Base-by-base conservation (phyloP, 2,329 filamentous ascomycete genomes). In the Didymellaceae sp. region DNA sequence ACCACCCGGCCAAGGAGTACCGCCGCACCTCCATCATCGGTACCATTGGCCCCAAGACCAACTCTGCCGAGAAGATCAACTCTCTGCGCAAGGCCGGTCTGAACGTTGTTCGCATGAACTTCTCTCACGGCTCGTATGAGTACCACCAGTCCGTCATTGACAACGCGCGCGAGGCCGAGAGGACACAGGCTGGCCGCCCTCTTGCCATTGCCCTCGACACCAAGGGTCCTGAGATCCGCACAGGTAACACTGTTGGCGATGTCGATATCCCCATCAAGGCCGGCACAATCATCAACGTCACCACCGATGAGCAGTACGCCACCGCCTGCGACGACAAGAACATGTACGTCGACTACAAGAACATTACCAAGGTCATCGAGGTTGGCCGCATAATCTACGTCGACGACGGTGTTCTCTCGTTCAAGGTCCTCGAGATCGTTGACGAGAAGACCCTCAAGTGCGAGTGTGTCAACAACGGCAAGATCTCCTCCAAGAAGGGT, bases 61-160 rank as follows among this genome's bases (percentile, higher is more conserved):
- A 99, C 84, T 96, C 91, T 28, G 88, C 92, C 51, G 90, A 97
- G 81, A 92, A 91, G 78, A 96, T 99, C 81, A 97, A 97, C 80
- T 84, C 87, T 75, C 89, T 99, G 69, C 90, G 93, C 76, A 84
- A 83, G 72, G 88, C 88, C 62, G 94, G 94, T 78, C 87, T 97
- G 70, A 97, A 97, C 79, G 91, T 99, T 65, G 94, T 97, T 66
- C 93, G 94, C 80, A 99, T 99, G 94, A 99, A 99, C 88, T 97
- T 97, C 77, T 96, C 89, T 61, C 90, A 96, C 78, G 90, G 90
- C 70, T 88, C 87, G 63, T 94, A 97, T 78, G 92, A 88, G 80
- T 99, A 97, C 82, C 92, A 96, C 81, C 91, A 97, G 83, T 93
- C 91, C 58, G 94, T 99, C 74, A 97, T 99, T 72, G 91, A 99